phyloP scores from a whole-genome alignment of 1,284 basidiomycete species.

The Vanrija sp. region DNA sequence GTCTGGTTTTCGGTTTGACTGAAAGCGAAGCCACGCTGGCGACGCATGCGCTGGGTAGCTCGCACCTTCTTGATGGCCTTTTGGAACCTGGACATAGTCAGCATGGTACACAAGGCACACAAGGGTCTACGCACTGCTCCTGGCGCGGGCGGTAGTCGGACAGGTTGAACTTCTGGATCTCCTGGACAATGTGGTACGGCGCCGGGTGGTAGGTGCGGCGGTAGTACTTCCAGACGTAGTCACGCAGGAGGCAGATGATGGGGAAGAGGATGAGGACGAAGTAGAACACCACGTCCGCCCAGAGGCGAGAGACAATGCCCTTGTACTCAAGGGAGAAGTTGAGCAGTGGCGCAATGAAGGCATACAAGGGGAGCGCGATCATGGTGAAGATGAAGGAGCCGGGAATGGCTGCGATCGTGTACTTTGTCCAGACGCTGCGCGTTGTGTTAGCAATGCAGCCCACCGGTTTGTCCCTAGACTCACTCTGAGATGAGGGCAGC shows the following conservation, averaged over 20 bases:
- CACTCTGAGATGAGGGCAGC: constrained; percentile 96
- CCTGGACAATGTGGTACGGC: constrained; percentile 96
- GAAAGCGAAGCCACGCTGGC: constrained; percentile 92
- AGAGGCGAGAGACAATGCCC: constrained; percentile 80
- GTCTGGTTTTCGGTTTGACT: constrained; percentile 83
- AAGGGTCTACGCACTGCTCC: constrained; percentile 70
- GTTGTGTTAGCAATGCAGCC: background rate
- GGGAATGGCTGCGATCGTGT: constrained; percentile 92
- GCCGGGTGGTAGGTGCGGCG: constrained; percentile 83
- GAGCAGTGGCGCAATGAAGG: constrained; percentile 71
- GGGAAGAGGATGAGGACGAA: constrained; percentile 86
- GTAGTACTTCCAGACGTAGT: constrained; percentile 96
- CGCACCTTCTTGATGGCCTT: constrained; percentile 98
- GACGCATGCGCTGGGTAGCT: constrained; percentile 88
- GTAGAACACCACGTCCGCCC: constrained; percentile 84
- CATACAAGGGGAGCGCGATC: constrained; percentile 87
- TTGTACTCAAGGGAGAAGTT: constrained; percentile 88
- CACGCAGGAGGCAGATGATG: constrained; percentile 78
- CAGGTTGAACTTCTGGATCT: constrained; percentile 93
- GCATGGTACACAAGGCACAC: background rate
- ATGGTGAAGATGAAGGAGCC: constrained; percentile 96
- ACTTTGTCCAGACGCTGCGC: constrained; percentile 94
- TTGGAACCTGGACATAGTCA: constrained; percentile 63
- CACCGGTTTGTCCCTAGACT: constrained; percentile 42
- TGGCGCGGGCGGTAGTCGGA: constrained; percentile 95